Evolutionary conservation across 768 basidiomycete genomes (phyloP).

Genomic region (Mycena vulgaris): DNA sequence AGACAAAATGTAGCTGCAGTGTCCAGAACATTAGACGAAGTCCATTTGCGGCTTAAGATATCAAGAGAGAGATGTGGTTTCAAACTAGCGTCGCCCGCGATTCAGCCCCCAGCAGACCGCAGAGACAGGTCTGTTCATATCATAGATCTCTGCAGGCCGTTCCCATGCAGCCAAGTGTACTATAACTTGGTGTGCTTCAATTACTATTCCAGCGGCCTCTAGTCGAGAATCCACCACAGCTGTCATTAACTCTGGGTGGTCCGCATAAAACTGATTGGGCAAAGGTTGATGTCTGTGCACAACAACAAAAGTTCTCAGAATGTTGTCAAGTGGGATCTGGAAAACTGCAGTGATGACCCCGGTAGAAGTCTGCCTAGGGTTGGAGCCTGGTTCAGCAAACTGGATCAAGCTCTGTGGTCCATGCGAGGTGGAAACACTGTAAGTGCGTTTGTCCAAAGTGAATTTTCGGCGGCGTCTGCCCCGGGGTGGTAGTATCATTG

Average conservation of each 20-base stretch:
- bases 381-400: constrained; percentile 5
- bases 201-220: background rate
- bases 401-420: background rate
- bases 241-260: constrained; percentile 1
- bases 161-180: constrained; percentile 18
- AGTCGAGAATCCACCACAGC: background rate
- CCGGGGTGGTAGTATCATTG: constrained; percentile 7
- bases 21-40: no score
- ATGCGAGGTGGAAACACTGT: background rate
- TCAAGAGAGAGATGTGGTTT: no score
- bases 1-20: no score
- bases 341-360: background rate
- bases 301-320: constrained; percentile 5
- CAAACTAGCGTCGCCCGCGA: constrained; percentile 1
- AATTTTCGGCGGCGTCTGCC: background rate
- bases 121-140: background rate
- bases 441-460: constrained; percentile 1
- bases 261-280: background rate
- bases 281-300: constrained; percentile 4
- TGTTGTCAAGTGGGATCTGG: constrained; percentile 4
- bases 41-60: no score
- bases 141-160: background rate
- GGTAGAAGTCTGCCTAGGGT: background rate
- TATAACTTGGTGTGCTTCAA: constrained; percentile 9
- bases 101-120: constrained; percentile 28